Conservation (phyloP, 1,284 basidiomycete species). For the Boletellus deceptivus region DNA sequence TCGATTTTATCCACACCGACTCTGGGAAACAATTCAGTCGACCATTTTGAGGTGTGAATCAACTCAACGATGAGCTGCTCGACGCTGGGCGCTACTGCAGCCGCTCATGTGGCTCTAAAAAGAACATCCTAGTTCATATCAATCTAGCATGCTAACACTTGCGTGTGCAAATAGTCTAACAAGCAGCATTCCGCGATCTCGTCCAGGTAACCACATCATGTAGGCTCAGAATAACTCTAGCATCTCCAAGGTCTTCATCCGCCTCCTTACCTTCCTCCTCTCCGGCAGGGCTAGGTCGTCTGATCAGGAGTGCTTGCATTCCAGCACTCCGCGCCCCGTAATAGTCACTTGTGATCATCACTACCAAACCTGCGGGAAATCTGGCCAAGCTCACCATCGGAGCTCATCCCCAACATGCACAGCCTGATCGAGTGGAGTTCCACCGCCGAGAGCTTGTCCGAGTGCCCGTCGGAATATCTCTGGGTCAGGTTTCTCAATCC, state of each 20-base stretch:
- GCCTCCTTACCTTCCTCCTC: conserved; percentile 47
- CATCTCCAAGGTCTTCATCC: conserved; percentile 40
- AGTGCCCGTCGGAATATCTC: conserved; percentile 56
- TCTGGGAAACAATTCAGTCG: too few species aligned
- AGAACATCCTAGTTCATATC: too few species aligned
- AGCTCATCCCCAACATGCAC: conserved; percentile 76
- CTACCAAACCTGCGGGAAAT: neutral
- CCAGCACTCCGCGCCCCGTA: conserved; percentile 58
- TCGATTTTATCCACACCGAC: too few species aligned
- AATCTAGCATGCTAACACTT: neutral
- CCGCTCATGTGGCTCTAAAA: too few species aligned
- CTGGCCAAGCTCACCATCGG: conserved; percentile 44
- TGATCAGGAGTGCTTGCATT: conserved; percentile 57
- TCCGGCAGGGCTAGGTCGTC: conserved; percentile 47
- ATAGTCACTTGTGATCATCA: conserved; percentile 54
- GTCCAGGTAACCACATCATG: conserved; percentile 39
- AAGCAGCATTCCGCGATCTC: conserved; percentile 1
- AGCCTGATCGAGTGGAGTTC: conserved; percentile 41
- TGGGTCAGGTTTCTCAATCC: conserved; percentile 62
- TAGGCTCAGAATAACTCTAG: conserved; percentile 43
- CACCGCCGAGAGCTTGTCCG: conserved; percentile 22
- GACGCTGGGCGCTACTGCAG: too few species aligned
- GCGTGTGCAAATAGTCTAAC: neutral
- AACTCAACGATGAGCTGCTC: too few species aligned
- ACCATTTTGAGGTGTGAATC: too few species aligned